Evolutionary conservation across 1,284 basidiomycete species (phyloP), one percentile per base, ranked within the genome.

Genomic region (Mycena citricolor): DNA sequence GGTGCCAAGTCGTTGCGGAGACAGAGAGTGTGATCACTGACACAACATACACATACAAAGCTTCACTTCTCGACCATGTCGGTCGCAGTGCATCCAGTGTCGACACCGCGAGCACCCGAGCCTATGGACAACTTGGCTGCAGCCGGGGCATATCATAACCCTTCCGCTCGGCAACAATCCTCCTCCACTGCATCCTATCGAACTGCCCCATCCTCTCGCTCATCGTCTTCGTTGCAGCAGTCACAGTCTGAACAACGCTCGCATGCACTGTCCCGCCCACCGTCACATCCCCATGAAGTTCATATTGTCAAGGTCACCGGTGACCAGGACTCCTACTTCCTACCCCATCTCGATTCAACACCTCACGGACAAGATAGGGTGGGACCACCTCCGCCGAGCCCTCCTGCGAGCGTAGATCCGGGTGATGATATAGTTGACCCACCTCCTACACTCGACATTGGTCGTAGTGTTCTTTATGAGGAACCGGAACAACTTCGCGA

Each of bases 381-480:
- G 17, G 81, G 80, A 13, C 80, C 81, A 4, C 79, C 80, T 0
- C 82, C 81, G 2, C 82, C 83, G 4, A 83, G 80, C 0, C 81
- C 81, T 0, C 83, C 81, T 4, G 79, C 79, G 10, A 82, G 80
- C 57, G 66, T 76, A 22, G 76, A 77, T 44, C 63, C 64, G 1
- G 55, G 58, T 21, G 65, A 61, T 24, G 57, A 60, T 34, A 58
- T 62, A 32, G 59, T 62, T 7, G 49, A 57, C 28, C n/a, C n/a
- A n/a, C 42, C 45, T 49, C 13, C 44, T 47, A 44, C 39, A 8
- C 44, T 39, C 19, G 46, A 49, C 30, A 34, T 45, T 28, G 32
- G 38, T 1, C 19, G 33, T 2, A n/a, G 30, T 14, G 43, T 65
- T 21, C 58, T 63, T 2, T 67, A 67, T 38, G 67, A 65, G 31